Conservation (phyloP, 2,329 filamentous ascomycete species). For the Fonsecaea erecta region DNA sequence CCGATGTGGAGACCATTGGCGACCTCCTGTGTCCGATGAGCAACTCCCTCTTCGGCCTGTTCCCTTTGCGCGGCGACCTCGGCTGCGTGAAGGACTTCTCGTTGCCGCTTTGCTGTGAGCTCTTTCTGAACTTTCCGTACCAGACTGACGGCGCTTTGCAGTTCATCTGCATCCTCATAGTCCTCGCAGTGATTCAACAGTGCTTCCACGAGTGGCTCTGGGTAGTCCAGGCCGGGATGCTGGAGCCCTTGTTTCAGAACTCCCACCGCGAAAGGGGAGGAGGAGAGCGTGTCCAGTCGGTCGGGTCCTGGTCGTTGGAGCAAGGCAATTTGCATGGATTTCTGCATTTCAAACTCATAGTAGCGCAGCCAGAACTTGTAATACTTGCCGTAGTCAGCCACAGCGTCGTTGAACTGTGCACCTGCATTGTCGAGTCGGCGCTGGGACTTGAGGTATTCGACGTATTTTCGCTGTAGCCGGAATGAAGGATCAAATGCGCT, state of each 20-base stretch:
- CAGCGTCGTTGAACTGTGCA: constrained; percentile 74
- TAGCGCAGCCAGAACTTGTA: constrained; percentile 94
- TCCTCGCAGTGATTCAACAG: constrained; percentile 72
- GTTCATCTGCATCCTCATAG: constrained; percentile 76
- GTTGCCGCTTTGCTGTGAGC: constrained; percentile 67
- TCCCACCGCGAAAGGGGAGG: constrained; percentile 74
- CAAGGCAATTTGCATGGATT: constrained; percentile 64
- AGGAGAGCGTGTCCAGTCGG: constrained; percentile 61
- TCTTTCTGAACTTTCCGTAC: constrained; percentile 70
- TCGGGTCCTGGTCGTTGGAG: constrained; percentile 57
- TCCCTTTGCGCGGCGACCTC: constrained; percentile 41
- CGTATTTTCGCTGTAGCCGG: constrained; percentile 86
- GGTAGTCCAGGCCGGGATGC: constrained; percentile 55
- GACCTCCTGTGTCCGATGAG: constrained; percentile 34
- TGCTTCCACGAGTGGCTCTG: constrained; percentile 55
- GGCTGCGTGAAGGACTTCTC: constrained; percentile 66
- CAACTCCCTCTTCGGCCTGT: constrained; percentile 39
- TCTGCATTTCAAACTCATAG: constrained; percentile 87
- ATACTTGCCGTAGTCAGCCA: constrained; percentile 71
- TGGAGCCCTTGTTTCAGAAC: constrained; percentile 74
- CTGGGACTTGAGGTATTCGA: constrained; percentile 87
- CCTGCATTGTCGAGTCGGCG: constrained; percentile 77
- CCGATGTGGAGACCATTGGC: constrained; percentile 39
- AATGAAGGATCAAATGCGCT: constrained; percentile 89
- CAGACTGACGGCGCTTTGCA: constrained; percentile 74